Percentiles rank a stretch among this genome's conserved stretches.
These are phyloP conservation scores for Xerocomus brunneocitrinus DNA, from an alignment of 768 basidiomycete genomes.

Conservation along the genomic window DNA sequence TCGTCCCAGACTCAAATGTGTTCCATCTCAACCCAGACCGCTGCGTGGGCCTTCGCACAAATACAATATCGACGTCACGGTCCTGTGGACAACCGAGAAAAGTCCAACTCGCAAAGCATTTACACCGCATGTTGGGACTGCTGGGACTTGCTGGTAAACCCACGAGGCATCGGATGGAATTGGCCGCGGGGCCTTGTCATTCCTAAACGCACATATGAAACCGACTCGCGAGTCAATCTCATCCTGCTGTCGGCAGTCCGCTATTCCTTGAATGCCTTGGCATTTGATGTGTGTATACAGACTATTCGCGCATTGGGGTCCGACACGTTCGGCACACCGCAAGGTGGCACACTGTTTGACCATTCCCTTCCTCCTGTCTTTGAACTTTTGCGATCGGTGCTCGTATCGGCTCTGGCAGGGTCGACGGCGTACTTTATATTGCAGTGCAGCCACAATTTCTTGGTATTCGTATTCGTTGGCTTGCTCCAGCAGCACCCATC, in stretches of 20 bases:
- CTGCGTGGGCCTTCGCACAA: constrained; percentile 20
- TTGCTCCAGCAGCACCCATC: constrained; percentile 44
- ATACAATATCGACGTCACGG: constrained; percentile 11
- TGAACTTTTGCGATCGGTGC: constrained; percentile 36
- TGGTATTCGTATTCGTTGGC: constrained; percentile 41
- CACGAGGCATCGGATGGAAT: constrained; percentile 28
- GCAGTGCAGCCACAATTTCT: constrained; percentile 37
- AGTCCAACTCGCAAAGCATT: constrained; percentile 1
- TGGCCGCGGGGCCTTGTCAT: constrained; percentile 19
- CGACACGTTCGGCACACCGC: constrained; percentile 32
- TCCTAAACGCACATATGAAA: constrained; percentile 5
- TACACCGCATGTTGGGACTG: constrained; percentile 22
- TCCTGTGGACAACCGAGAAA: neutral
- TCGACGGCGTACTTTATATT: constrained; percentile 44
- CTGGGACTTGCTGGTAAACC: constrained; percentile 23
- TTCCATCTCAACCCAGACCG: constrained; percentile 12
- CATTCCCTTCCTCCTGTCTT: constrained; percentile 29
- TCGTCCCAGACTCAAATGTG: constrained; percentile 13
- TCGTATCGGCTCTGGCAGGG: constrained; percentile 40
- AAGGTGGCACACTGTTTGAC: constrained; percentile 35
- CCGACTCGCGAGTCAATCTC: constrained; percentile 13
- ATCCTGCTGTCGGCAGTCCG: neutral
- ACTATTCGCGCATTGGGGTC: constrained; percentile 32
- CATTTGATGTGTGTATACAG: constrained; percentile 16
- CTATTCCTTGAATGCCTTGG: constrained; percentile 6